Base-by-base conservation (phyloP, 2,329 filamentous ascomycete species). In the Monilinia polystroma region DNA sequence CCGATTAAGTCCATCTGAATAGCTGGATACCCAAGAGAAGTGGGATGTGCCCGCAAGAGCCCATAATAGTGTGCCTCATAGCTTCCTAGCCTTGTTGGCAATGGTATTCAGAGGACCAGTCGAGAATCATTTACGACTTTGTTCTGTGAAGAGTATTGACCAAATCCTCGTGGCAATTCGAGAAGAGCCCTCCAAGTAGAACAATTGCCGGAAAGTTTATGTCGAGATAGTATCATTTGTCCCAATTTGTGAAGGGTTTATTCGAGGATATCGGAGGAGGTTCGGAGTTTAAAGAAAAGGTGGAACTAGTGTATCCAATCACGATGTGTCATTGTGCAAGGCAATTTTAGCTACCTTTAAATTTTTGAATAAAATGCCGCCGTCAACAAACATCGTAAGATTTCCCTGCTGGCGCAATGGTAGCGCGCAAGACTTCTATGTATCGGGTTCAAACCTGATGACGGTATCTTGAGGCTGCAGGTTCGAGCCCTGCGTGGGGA, bases 321-420 rank as follows among this genome's bases (percentile, higher is more conserved):
- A n/a, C 3, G 3, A 10, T 23, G 2, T 16, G 3, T 35, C 14
- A n/a, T 16, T 4, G 18, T 4, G n/a, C 11, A 18, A 0, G 0
- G 23, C 23, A 23, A 23, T 23, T 23, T 23, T 23, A 23, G 23
- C 23, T 23, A 1, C 23, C 1, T 1, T 23, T 23, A 59, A 49
- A 23, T 0, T 0, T 1, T 6, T 2, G 23, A 0, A 14, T 49
- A 23, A 7, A 1, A 0, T 0, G 6, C 6, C 12, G 6, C 12
- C 12, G 20, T 0, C 57, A 60, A 0, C 20, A 49, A 23, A 35
- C 14, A 38, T 60, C 3, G 4, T 23, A 16, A 2, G 47, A 55
- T 63, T 63, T 63, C 60, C 47, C 60, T 55, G 60, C 60, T 63
- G 60, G 60, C 60, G 60, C 60, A 63, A 63, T 63, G 60, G 60